Evolutionary conservation across 2,329 filamentous ascomycete species (phyloP).

Genomic region (Westerdykella sp.): DNA sequence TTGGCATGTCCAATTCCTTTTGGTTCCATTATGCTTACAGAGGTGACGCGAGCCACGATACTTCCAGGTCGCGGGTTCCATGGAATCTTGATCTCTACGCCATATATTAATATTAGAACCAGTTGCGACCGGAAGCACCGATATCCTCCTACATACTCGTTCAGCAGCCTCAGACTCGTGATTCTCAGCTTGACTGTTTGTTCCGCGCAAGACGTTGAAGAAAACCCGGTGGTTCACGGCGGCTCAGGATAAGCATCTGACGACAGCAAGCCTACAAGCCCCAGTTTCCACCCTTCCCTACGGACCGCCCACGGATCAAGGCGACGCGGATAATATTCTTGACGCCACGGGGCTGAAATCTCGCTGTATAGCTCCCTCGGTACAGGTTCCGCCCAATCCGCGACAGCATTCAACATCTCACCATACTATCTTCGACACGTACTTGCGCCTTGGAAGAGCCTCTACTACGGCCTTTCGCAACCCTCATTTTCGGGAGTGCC

Average conservation of each 20-base stretch:
- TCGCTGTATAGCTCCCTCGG: too few species aligned
- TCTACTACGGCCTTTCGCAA: too few species aligned
- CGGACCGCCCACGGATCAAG: too few species aligned
- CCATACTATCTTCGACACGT: not conserved
- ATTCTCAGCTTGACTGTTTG: not conserved
- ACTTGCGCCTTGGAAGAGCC: not conserved
- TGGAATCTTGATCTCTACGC: not conserved
- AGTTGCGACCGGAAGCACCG: not conserved
- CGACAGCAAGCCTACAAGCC: slow-evolving; percentile 27
- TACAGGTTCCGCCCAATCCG: not conserved
- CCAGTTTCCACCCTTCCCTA: slow-evolving; percentile 11
- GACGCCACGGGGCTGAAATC: slow-evolving; percentile 27
- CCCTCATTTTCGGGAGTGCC: slow-evolving; percentile 7
- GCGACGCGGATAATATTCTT: slow-evolving; percentile 1
- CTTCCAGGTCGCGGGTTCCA: not conserved
- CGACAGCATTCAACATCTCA: not conserved
- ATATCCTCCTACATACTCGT: not conserved
- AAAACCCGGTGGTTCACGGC: slow-evolving; percentile 18
- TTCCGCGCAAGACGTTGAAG: not conserved
- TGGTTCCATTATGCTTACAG: too few species aligned
- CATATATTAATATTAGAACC: too few species aligned
- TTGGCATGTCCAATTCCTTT: too few species aligned
- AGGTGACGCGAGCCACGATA: not conserved
- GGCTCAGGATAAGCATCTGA: slow-evolving; percentile 36
- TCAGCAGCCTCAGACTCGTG: not conserved